phyloP scores from a whole-genome alignment of 768 basidiomycete genomes.

The Strobilomyces dryophilus region DNA sequence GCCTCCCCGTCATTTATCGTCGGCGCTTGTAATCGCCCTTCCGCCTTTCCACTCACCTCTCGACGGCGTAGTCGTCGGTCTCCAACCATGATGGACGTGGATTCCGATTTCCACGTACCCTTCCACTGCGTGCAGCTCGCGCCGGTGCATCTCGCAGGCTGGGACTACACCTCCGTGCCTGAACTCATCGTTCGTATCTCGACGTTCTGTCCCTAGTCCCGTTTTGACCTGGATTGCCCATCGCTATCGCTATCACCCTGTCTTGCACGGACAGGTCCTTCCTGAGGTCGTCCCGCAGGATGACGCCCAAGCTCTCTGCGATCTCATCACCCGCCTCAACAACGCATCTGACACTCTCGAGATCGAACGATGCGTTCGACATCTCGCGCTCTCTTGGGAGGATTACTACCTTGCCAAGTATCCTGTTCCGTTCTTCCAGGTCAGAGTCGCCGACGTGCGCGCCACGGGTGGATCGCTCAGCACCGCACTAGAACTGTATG shows the following conservation, averaged over 20 bases:
- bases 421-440: constrained; percentile 30
- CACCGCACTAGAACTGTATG: constrained; percentile 27
- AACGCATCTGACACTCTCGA: constrained; percentile 14
- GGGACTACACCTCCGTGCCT: constrained; percentile 25
- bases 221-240: not conserved
- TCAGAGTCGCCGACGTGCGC: constrained; percentile 31
- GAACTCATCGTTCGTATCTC: constrained; percentile 24
- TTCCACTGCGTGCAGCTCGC: constrained; percentile 30
- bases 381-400: constrained; percentile 29
- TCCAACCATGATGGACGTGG: constrained; percentile 16
- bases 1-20: not conserved
- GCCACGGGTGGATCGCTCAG: constrained; percentile 29
- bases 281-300: constrained; percentile 20
- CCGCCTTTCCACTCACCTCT: not conserved
- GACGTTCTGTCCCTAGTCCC: not conserved
- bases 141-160: constrained; percentile 23
- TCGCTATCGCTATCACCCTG: not conserved
- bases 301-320: constrained; percentile 20
- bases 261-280: constrained; percentile 11
- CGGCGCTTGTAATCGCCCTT: not conserved
- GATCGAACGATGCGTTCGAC: constrained; percentile 21
- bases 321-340: constrained; percentile 14
- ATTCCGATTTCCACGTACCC: constrained; percentile 23
- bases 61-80: not conserved
- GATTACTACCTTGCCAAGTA: constrained; percentile 30